Base-by-base conservation (phyloP, 73 alveolate species). In the Uronychia setigera region DNA sequence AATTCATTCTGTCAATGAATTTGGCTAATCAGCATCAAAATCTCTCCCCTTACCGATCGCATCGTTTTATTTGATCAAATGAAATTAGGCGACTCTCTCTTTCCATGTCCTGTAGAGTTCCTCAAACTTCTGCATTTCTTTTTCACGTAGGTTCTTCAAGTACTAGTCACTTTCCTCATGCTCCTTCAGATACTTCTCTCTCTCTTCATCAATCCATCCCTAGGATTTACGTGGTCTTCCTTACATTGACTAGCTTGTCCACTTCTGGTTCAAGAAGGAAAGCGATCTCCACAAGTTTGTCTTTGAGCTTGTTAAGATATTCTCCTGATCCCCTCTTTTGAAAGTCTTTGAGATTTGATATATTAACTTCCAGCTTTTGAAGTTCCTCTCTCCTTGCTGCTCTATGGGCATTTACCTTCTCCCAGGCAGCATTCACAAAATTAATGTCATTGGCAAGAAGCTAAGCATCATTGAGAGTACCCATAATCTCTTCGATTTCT, bases 251-350 rank as follows among this genome's bases (percentile, higher is more conserved):
- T 26, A 93, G 92, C 58, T 81, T 32, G 34, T 85, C 95, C 0
- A 93, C 94, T 31, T 89, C 96, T 58, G 97, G 97, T 59, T 87
- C 94, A 1, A 93, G 85, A 27, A 80, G 26, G 80, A 93, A 93
- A 0, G 97, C 97, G 78, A 86, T 89, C 31, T 92, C 92, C 0
- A 91, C 74, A 1, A 92, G 77, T 29, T 92, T 83, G 11, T 88
- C 88, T 78, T 88, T 84, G 67, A 92, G 84, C 32, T 33, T 29
- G 77, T 78, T 80, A n/a, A 92, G 79, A 59, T 84, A 80, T 57
- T 86, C 87, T 1, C 92, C 92, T 58, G 87, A 35, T 29, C 87
- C 91, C 67, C 80, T 92, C 90, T 81, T 80, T 58, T 89, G 59
- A 79, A 89, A 89, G 14, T 58, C 77, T 35, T 86, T 80, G 60